A percentile compares a stretch with the other conserved stretches of the same genome.
These are phyloP conservation scores for Scheffersomyces amazonensis DNA, from an alignment of 805 yeast species.

Conservation along the genomic window DNA sequence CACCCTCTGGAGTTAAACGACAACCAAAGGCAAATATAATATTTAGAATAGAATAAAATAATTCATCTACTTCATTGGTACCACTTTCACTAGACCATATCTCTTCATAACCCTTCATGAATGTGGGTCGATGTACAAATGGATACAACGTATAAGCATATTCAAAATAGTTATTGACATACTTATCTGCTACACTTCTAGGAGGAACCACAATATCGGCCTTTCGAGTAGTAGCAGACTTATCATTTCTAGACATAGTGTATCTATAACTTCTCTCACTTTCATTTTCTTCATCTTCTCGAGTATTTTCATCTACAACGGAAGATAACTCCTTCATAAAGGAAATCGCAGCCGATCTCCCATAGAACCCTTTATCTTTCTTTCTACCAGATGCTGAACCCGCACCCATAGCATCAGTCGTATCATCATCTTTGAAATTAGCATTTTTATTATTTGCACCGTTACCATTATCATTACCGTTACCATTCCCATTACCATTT, in stretches of 20 bases:
- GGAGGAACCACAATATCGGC: conserved; percentile 13
- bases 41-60: conserved; percentile 19
- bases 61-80: conserved; percentile 11
- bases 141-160: conserved; percentile 20
- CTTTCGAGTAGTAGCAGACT: not conserved
- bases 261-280: not conserved
- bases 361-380: conserved; percentile 7
- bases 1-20: conserved; percentile 6
- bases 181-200: conserved; percentile 16
- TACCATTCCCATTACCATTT: not conserved
- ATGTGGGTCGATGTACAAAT: conserved; percentile 18
- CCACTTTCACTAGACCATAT: conserved; percentile 10
- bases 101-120: conserved; percentile 15
- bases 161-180: conserved; percentile 16
- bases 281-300: conserved; percentile 2
- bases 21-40: conserved; percentile 21
- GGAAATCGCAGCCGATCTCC: conserved; percentile 10
- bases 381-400: conserved; percentile 5
- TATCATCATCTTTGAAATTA: not conserved
- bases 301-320: conserved; percentile 5
- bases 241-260: conserved; percentile 8
- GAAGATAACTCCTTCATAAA: conserved; percentile 10
- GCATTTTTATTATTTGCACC: not conserved
- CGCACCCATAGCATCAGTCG: conserved; percentile 12
- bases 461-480: not conserved